A percentile compares a stretch with the other conserved stretches of the same genome.
These are phyloP conservation scores for Eudorina sp. DNA, from an alignment of 139 green algal genomes.

Conservation along the genomic window DNA sequence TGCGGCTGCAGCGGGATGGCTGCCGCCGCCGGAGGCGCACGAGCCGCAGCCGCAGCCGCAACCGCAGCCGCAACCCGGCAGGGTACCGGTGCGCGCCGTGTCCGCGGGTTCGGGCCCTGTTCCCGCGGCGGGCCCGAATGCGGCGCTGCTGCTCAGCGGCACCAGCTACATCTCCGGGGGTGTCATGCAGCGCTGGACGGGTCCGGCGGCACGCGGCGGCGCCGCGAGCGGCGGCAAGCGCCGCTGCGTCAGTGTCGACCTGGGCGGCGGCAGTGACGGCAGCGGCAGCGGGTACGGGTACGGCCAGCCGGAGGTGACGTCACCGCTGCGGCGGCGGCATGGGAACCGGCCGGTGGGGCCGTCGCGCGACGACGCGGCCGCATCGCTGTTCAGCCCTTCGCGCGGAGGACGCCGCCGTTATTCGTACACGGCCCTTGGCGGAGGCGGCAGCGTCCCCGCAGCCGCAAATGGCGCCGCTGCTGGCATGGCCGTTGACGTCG, in stretches of 20 bases:
- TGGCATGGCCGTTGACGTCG: not conserved
- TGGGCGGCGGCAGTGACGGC: not conserved
- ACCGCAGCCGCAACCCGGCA: not conserved
- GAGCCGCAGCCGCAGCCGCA: not conserved
- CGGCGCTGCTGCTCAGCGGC: too few relatives aligned
- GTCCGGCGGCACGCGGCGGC: not conserved
- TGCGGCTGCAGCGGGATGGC: not conserved
- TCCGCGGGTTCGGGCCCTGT: not conserved
- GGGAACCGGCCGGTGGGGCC: not conserved
- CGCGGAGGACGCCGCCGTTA: not conserved
- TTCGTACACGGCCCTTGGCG: too few relatives aligned
- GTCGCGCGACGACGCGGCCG: not conserved
- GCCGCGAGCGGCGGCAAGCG: not conserved
- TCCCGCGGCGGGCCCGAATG: too few relatives aligned
- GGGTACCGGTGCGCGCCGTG: not conserved
- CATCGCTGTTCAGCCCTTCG: not conserved
- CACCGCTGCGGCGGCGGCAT: not conserved
- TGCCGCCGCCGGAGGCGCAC: not conserved
- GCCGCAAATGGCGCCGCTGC: too few relatives aligned
- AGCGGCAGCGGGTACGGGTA: not conserved
- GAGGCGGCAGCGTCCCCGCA: too few relatives aligned
- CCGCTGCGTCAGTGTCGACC: conserved; percentile 18
- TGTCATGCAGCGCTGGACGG: not conserved
- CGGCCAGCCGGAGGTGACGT: conserved; percentile 32
- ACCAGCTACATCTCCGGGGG: not conserved